Evolutionary conservation across 352 stramenopile genomes (phyloP).

Genomic region (Phytopythium helicoides): DNA sequence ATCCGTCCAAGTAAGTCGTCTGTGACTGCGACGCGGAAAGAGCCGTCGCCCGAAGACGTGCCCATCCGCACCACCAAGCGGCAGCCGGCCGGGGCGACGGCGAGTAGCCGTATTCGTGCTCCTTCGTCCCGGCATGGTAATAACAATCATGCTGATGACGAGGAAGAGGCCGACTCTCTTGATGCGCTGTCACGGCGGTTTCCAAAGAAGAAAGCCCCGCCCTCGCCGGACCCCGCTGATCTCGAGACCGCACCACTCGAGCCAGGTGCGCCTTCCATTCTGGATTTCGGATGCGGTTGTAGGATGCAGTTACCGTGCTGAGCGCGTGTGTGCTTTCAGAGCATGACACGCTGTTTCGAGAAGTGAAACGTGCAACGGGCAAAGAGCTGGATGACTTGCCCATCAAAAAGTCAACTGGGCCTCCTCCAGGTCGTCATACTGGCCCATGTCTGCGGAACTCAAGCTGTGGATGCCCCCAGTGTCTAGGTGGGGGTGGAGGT

Average conservation of each 20-base stretch:
- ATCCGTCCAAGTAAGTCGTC: slow-evolving; percentile 41
- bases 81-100: slow-evolving; percentile 13
- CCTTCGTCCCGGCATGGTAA: slow-evolving; percentile 27
- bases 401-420: slow-evolving; percentile 30
- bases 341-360: slow-evolving; percentile 76
- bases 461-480: slow-evolving; percentile 68
- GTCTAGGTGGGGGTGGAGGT: slow-evolving; percentile 6
- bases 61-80: slow-evolving; percentile 11
- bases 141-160: slow-evolving; percentile 46
- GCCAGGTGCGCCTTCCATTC: slow-evolving; percentile 34
- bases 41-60: slow-evolving; percentile 12
- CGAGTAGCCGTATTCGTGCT: slow-evolving; percentile 12
- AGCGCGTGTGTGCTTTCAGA: slow-evolving; percentile 32
- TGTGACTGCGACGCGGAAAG: slow-evolving; percentile 15
- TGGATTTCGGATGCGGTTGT: neutral
- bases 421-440: slow-evolving; percentile 22
- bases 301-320: neutral
- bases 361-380: slow-evolving; percentile 78
- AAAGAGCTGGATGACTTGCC: slow-evolving; percentile 63
- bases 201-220: slow-evolving; percentile 50
- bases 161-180: slow-evolving; percentile 40
- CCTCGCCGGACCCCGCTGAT: slow-evolving; percentile 11
- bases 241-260: slow-evolving; percentile 28
- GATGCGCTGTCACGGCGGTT: slow-evolving; percentile 66
- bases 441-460: slow-evolving; percentile 69